A percentile compares a stretch with the other conserved stretches of the same genome.
Evolutionary conservation across 225 moss, liverwort and hornwort species (phyloP).

Genomic region (Thuidium tamariscinum): DNA sequence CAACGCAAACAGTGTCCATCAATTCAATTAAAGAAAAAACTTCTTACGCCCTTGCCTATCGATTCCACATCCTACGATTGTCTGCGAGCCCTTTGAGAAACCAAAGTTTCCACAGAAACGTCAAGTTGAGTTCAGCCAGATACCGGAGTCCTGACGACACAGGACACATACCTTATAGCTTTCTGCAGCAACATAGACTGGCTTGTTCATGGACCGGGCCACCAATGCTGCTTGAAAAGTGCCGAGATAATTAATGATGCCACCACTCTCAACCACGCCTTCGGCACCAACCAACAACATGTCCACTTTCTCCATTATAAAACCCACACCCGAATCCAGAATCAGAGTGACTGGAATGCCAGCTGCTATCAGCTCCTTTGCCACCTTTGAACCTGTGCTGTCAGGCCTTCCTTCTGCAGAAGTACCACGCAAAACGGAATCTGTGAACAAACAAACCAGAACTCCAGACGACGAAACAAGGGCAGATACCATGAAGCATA

Average conservation of each 20-base stretch:
- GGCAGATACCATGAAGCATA: neutral
- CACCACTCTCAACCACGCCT: conserved; percentile 89
- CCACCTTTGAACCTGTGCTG: conserved; percentile 66
- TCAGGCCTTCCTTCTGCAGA: conserved; percentile 78
- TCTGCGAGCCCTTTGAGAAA: neutral
- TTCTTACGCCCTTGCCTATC: neutral
- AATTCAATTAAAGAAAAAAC: neutral
- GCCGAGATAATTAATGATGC: conserved; percentile 77
- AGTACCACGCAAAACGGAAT: neutral
- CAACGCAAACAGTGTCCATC: neutral
- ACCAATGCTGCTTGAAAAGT: conserved; percentile 79
- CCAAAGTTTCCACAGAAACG: neutral
- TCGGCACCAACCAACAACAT: conserved; percentile 82
- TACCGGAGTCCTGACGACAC: neutral
- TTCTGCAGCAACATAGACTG: conserved; percentile 87
- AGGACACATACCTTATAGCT: conserved; percentile 58
- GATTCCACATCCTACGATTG: neutral
- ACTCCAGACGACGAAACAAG: neutral
- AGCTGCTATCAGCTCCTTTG: conserved; percentile 49
- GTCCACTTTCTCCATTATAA: conserved; percentile 74
- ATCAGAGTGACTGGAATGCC: conserved; percentile 70
- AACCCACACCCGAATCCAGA: conserved; percentile 71
- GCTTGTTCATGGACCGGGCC: conserved; percentile 75
- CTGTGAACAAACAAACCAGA: neutral
- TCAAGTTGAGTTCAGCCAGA: neutral